Evolutionary conservation across 1,139 yeast species (phyloP), one percentile per base, ranked within the genome.

Genomic region (Hanseniaspora gamundiae): DNA sequence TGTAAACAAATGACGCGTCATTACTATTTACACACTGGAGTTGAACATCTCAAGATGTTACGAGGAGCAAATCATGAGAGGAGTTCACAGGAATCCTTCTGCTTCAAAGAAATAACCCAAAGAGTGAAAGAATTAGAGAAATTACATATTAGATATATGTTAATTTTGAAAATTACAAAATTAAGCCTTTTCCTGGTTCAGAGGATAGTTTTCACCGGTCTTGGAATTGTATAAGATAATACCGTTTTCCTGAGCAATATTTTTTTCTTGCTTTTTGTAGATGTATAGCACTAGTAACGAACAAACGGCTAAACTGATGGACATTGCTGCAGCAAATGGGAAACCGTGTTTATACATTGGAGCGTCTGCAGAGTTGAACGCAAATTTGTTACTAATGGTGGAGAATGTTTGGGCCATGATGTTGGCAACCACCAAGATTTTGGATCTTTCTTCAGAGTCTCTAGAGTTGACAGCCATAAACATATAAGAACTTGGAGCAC

Each of bases 261-360:
- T 59, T 47, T 70, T 67, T 55, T 79, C 85, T 44, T 76, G 73
- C 41, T 68, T 68, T 59, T 78, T 79, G 64, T 77, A 78, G 48
- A 74, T 67, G 53, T 65, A 72, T 49, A 77, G 66, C 6, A 74
- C 80, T 7, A 74, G 64, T 42, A 74, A 60, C 0, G 78, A 68
- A 77, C 78, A 73, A 4, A 69, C 43, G 26, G 67, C 58, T 46
- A 47, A 28, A 19, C 40, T 48, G 39, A 51, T 42, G 4, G 53
- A 51, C 38, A 47, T 48, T n/a, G 49, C 45, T 65, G 80, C 78
- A 6, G 80, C 73, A 54, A 69, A 76, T 1, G 71, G 57, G 58
- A 62, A 76, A 45, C 81, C 81, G 50, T 64, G 69, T 40, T 62
- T 59, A 55, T 58, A 76, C 40, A 72, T 55, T 22, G 81, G 82